These are phyloP conservation scores for Ustanciosporium gigantosporum DNA, from an alignment of 1,284 basidiomycete species.

Conservation along the genomic window DNA sequence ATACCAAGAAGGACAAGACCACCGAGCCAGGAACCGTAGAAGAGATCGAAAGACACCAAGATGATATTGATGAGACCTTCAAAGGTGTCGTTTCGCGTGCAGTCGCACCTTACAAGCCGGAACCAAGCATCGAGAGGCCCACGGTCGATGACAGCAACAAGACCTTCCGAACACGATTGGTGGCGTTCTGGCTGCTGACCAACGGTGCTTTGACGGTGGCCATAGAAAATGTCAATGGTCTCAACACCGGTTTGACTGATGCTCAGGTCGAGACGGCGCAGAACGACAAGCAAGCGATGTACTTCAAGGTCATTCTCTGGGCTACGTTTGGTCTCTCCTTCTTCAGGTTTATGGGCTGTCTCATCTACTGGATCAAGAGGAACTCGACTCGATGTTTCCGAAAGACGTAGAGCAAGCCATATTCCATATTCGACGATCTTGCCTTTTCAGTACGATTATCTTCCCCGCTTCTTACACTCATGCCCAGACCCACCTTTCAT, in stretches of 20 bases:
- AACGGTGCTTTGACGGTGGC: slow-evolving; percentile 71
- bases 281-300: slow-evolving; percentile 50
- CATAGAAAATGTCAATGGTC: slow-evolving; percentile 81
- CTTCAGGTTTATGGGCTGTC: slow-evolving; percentile 70
- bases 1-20: slow-evolving; percentile 71
- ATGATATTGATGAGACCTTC: slow-evolving; percentile 90
- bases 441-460: no score
- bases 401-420: slow-evolving; percentile 42
- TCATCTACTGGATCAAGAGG: slow-evolving; percentile 55
- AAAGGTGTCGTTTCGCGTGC: slow-evolving; percentile 91
- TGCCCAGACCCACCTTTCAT: no score
- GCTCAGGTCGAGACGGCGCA: slow-evolving; percentile 65
- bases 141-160: slow-evolving; percentile 67
- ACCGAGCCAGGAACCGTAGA: slow-evolving; percentile 71
- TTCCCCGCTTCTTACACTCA: no score
- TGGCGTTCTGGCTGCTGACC: slow-evolving; percentile 60
- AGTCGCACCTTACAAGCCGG: slow-evolving; percentile 76
- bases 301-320: slow-evolving; percentile 75
- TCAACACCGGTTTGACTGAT: slow-evolving; percentile 63
- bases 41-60: slow-evolving; percentile 67
- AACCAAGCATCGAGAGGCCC: slow-evolving; percentile 76
- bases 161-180: slow-evolving; percentile 60
- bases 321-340: slow-evolving; percentile 81
- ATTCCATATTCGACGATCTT: no score
- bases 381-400: slow-evolving; percentile 54